Percentiles rank a stretch among this genome's conserved stretches.
Evolutionary conservation across 805 yeast species (phyloP).

Genomic region (Debaryomyces hansenii): DNA sequence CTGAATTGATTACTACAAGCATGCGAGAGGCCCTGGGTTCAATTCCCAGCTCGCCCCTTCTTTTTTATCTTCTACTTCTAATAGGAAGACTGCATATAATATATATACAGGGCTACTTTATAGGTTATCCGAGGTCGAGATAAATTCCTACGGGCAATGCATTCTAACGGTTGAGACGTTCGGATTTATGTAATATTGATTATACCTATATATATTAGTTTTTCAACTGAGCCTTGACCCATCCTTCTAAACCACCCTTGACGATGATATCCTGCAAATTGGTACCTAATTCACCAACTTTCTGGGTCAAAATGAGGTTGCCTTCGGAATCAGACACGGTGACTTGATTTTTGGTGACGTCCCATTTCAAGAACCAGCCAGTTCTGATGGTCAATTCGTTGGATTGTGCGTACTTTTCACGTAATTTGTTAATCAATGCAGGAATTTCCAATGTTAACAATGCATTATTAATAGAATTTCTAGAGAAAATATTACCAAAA

Average conservation of each 20-base stretch:
- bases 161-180: no score
- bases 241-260: conserved; percentile 96
- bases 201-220: background rate
- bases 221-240: conserved; percentile 80
- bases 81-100: no score
- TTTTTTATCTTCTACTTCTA: conserved; percentile 4
- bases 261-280: conserved; percentile 95
- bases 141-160: no score
- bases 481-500: conserved; percentile 92
- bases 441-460: conserved; percentile 92
- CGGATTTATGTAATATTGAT: no score
- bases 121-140: no score
- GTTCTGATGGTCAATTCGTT: conserved; percentile 90
- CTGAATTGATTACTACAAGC: conserved; percentile 16
- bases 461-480: conserved; percentile 97
- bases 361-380: conserved; percentile 91
- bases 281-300: conserved; percentile 94
- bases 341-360: conserved; percentile 81
- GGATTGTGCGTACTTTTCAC: conserved; percentile 59
- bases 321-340: conserved; percentile 68
- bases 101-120: no score
- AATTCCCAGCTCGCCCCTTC: conserved; percentile 52
- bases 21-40: conserved; percentile 66
- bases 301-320: conserved; percentile 68
- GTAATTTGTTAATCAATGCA: conserved; percentile 70